Percentiles rank a stretch among this genome's conserved stretches.
Conservation (phyloP, 2,329 filamentous ascomycete genomes). For the Xylariaceae sp. region DNA sequence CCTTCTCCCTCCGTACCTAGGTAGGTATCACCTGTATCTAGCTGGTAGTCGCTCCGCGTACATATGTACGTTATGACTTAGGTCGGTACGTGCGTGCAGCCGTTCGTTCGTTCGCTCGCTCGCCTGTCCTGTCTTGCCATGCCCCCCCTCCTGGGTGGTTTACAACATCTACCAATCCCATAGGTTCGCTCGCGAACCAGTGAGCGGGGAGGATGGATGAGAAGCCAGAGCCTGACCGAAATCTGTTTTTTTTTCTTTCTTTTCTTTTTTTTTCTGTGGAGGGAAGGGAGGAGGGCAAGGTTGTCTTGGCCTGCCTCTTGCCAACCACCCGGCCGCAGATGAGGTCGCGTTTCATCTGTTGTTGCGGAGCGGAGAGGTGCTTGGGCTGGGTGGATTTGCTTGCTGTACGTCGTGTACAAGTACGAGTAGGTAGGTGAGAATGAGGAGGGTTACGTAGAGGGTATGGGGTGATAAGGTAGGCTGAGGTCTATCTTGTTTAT, state of each 20-base stretch:
- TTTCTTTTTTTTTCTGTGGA: neutral
- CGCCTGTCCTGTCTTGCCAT: too few species aligned
- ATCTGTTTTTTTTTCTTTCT: neutral
- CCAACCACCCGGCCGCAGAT: slow-evolving; percentile 16
- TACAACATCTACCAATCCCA: too few species aligned
- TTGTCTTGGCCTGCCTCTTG: neutral
- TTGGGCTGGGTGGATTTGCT: too few species aligned
- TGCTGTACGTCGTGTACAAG: too few species aligned
- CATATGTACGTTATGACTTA: slow-evolving; percentile 10
- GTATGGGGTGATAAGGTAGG: too few species aligned
- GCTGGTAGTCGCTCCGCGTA: neutral
- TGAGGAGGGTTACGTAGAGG: too few species aligned
- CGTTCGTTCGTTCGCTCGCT: neutral
- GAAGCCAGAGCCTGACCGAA: slow-evolving; percentile 19
- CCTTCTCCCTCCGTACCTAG: too few species aligned
- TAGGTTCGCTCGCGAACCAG: too few species aligned
- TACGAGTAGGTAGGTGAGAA: too few species aligned
- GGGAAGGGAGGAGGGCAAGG: neutral
- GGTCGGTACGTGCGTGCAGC: slow-evolving; percentile 1
- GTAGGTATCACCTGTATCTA: too few species aligned
- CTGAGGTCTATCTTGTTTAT: too few species aligned
- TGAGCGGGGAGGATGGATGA: neutral
- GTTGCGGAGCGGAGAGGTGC: neutral
- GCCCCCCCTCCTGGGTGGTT: too few species aligned
- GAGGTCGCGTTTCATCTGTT: slow-evolving; percentile 12